phyloP scores from a whole-genome alignment of 306 rosid species.

The Phaseolus lunatus region DNA sequence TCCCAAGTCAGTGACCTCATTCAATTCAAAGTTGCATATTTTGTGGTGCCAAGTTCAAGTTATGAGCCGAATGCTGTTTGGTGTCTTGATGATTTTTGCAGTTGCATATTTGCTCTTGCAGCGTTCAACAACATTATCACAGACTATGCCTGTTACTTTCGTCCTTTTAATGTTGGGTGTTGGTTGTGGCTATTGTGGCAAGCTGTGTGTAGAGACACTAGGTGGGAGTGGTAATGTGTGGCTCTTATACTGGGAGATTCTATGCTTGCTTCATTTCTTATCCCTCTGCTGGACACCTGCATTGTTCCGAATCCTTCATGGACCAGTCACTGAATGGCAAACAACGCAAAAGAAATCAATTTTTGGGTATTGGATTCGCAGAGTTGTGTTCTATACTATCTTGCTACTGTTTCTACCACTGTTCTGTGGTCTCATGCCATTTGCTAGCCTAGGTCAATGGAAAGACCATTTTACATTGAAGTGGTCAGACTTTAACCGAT shows the following conservation, averaged over 20 bases:
- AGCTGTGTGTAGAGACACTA: slow-evolving; percentile 76
- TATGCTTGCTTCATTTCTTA: slow-evolving; percentile 73
- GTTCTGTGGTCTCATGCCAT: slow-evolving; percentile 81
- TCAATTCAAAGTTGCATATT: slow-evolving; percentile 55
- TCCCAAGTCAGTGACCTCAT: slow-evolving; percentile 57
- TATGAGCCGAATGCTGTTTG: slow-evolving; percentile 65
- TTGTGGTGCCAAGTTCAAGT: slow-evolving; percentile 74
- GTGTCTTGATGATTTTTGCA: slow-evolving; percentile 64
- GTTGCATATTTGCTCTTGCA: slow-evolving; percentile 64
- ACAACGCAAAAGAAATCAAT: slow-evolving; percentile 39
- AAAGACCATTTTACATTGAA: slow-evolving; percentile 61
- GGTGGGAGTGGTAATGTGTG: slow-evolving; percentile 88
- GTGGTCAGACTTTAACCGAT: slow-evolving; percentile 30
- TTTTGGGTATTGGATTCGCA: slow-evolving; percentile 70
- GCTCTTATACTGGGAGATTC: slow-evolving; percentile 78
- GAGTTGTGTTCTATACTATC: slow-evolving; percentile 51
- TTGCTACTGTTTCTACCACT: slow-evolving; percentile 68
- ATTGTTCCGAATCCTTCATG: slow-evolving; percentile 64
- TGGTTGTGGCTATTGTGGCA: slow-evolving; percentile 78
- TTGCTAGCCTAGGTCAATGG: slow-evolving; percentile 80
- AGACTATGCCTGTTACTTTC: slow-evolving; percentile 78
- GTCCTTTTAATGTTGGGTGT: slow-evolving; percentile 72
- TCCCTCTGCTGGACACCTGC: slow-evolving; percentile 58
- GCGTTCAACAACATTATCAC: slow-evolving; percentile 66
- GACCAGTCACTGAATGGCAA: slow-evolving; percentile 55